Evolutionary conservation across 768 basidiomycete species (phyloP).

Genomic region (Termitomyces sp.): DNA sequence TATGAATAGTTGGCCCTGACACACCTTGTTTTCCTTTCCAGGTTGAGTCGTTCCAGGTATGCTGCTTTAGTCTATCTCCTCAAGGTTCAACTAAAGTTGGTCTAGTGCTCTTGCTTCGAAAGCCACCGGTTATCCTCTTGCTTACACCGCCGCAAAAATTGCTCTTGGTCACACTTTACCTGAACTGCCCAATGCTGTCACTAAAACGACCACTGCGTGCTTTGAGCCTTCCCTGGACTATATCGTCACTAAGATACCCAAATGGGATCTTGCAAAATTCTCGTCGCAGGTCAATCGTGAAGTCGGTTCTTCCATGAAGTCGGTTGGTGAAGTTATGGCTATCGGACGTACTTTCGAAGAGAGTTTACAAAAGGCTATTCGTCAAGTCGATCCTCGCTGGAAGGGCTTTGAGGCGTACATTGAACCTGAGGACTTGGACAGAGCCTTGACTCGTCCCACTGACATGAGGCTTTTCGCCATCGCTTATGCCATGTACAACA

Average conservation of each 20-base stretch:
- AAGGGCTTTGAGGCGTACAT: conserved; percentile 96
- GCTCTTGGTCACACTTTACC: conserved; percentile 96
- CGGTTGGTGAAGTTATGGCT: conserved; percentile 99
- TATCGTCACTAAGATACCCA: conserved; percentile 99
- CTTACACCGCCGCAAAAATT: conserved; percentile 98
- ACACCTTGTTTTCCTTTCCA: conserved; percentile 17
- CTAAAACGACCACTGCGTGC: conserved; percentile 98
- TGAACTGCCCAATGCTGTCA: conserved; percentile 97
- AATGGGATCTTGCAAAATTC: conserved; percentile 99
- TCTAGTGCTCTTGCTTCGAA: conserved; percentile 91
- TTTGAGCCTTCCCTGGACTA: conserved; percentile 99
- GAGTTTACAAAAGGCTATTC: conserved; percentile 95
- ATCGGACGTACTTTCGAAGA: conserved; percentile 99
- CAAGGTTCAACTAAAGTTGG: background rate
- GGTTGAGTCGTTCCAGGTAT: conserved; percentile 76
- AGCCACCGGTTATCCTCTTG: conserved; percentile 97
- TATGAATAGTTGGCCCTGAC: background rate
- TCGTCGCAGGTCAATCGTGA: conserved; percentile 88
- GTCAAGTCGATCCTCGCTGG: conserved; percentile 96
- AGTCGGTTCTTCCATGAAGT: conserved; percentile 98
- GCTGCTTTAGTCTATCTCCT: conserved; percentile 8
- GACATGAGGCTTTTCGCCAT: conserved; percentile 97
- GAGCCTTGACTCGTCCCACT: conserved; percentile 75
- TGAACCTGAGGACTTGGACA: conserved; percentile 79
- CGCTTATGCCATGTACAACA: conserved; percentile 96